Percentiles rank a stretch among this genome's conserved stretches.
Conservation (phyloP, 1,284 basidiomycete genomes). For the Heterobasidion annosum region DNA sequence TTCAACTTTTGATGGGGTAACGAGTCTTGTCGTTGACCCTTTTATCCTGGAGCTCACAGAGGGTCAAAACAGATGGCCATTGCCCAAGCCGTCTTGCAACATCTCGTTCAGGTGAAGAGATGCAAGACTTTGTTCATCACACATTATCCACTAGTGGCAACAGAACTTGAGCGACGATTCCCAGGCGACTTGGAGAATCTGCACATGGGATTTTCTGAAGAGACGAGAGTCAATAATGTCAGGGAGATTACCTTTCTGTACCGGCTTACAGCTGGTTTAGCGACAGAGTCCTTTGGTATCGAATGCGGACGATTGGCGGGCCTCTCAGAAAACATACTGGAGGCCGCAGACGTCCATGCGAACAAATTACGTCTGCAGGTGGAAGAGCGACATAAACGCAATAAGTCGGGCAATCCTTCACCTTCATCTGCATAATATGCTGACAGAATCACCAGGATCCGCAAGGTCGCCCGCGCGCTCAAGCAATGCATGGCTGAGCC, state of each 20-base stretch:
- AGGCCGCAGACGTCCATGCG: conserved; percentile 47
- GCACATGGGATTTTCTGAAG: conserved; percentile 81
- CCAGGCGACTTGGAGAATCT: conserved; percentile 59
- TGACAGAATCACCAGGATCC: conserved; percentile 1
- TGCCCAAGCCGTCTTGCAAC: conserved; percentile 70
- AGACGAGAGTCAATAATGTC: conserved; percentile 57
- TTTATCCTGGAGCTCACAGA: background rate
- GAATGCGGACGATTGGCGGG: conserved; percentile 86
- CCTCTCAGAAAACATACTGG: conserved; percentile 60
- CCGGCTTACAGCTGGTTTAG: conserved; percentile 60
- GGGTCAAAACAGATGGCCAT: conserved; percentile 62
- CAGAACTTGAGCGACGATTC: conserved; percentile 44
- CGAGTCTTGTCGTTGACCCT: conserved; percentile 15
- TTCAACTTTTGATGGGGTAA: conserved; percentile 77
- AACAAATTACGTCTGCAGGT: conserved; percentile 46
- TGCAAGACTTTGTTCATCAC: conserved; percentile 92
- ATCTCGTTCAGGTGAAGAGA: conserved; percentile 52
- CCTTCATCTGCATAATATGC: no score
- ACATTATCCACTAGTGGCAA: conserved; percentile 76
- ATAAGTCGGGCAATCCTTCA: conserved; percentile 32
- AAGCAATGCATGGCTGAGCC: background rate
- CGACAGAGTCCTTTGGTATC: conserved; percentile 80
- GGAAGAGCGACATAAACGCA: conserved; percentile 37
- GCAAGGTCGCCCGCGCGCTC: conserved; percentile 1
- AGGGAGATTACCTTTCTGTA: conserved; percentile 84